Percentiles rank a stretch among this genome's conserved stretches.
Conservation (phyloP, 2,329 filamentous ascomycete genomes). For the Ascochyta pisi region DNA sequence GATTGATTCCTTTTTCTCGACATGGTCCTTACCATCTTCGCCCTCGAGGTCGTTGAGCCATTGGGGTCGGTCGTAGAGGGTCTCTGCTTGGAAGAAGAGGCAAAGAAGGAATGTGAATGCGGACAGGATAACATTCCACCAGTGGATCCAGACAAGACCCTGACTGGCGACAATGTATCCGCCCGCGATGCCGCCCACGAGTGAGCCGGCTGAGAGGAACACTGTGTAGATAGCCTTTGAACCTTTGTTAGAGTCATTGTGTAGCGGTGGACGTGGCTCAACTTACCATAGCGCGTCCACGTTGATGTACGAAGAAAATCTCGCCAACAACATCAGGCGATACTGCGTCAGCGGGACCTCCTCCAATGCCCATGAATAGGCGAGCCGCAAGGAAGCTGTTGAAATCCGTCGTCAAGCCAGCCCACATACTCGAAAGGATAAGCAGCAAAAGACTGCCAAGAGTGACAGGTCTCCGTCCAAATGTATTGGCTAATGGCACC, state of each 20-base stretch:
- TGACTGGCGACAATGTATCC: slow-evolving; percentile 50
- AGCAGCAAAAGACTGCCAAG: slow-evolving; percentile 47
- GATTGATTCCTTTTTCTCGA: slow-evolving; percentile 28
- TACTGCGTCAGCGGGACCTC: slow-evolving; percentile 49
- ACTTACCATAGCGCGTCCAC: slow-evolving; percentile 50
- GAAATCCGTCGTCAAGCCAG: slow-evolving; percentile 47
- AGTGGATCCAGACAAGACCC: slow-evolving; percentile 51
- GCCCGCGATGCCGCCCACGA: slow-evolving; percentile 49
- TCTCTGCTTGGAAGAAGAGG: slow-evolving; percentile 51
- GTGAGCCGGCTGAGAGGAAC: slow-evolving; percentile 48
- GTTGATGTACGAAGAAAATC: slow-evolving; percentile 53
- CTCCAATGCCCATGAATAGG: slow-evolving; percentile 48
- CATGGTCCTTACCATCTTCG: slow-evolving; percentile 20
- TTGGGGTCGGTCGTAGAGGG: slow-evolving; percentile 46
- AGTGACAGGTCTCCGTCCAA: slow-evolving; percentile 50
- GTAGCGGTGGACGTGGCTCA: background rate
- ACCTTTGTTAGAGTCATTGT: background rate
- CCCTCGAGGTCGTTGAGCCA: slow-evolving; percentile 22
- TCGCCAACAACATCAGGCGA: slow-evolving; percentile 52
- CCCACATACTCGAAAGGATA: slow-evolving; percentile 49
- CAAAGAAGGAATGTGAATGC: slow-evolving; percentile 42
- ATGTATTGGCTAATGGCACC: slow-evolving; percentile 52
- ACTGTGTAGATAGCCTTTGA: slow-evolving; percentile 51
- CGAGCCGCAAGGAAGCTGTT: slow-evolving; percentile 48
- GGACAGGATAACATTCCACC: slow-evolving; percentile 49